Base-by-base conservation (phyloP, 768 basidiomycete genomes). In the Hydnomerulius pinastri region DNA sequence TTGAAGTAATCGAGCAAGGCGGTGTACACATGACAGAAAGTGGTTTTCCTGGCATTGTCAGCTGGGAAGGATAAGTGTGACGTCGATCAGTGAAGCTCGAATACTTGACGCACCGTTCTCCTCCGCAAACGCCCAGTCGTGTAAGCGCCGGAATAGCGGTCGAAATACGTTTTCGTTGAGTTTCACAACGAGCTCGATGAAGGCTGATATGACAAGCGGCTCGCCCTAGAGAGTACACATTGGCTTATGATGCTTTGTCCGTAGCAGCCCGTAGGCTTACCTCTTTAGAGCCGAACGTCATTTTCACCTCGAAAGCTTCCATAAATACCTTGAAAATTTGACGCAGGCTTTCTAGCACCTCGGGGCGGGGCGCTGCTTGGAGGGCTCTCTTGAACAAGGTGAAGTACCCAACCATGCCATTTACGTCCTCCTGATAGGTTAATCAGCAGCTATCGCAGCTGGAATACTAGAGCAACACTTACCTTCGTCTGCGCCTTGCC, bases 151-250 rank as follows among this genome's bases (percentile, higher is more conserved):
- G 80, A 98, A 96, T 13, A 98, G 73, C 1, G 96, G 94, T 54
- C 84, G 81, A 83, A 99, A 98, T 0, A 87, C 79, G 0, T 83
- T 82, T 59, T 98, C 97, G 62, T 95, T 97, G 46, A 99, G 75
- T 69, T 98, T 98, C 46, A 92, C 82, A 10, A 94, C 90, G 8
- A 98, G 73, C 66, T 96, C 91, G 10, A 86, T 77, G 78, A 97
- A 98, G 0, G 94, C 86, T 2, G 78, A 65, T 49, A 90, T 81
- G 9, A 82, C 71, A 36, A 68, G 65, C 6, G 64, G 57, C 65
- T 85, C 79, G n/a, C 77, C 73, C 86, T 89, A 48, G 2, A 17
- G 20, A 48, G 13, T 42, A 32, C 36, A 40, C 15, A 7, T 18
- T 53, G 11, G 50, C 2, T 35, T n/a, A 21, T 17, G 3, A 10